A percentile compares a stretch with the other conserved stretches of the same genome.
Evolutionary conservation across 495 filamentous ascomycete genomes (phyloP).

Genomic region (Monascus purpureus): DNA sequence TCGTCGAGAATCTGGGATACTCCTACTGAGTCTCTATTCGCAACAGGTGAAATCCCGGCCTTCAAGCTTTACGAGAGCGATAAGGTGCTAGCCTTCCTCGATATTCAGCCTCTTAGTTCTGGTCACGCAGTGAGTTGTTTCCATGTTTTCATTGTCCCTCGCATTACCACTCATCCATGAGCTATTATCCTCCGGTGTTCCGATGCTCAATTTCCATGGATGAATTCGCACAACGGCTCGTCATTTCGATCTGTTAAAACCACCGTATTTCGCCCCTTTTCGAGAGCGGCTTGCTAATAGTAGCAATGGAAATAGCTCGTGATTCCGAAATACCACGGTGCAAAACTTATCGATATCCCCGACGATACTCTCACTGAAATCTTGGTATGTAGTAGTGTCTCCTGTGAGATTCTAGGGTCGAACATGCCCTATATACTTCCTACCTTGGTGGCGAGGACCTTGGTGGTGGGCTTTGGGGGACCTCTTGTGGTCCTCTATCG

Average conservation of each 20-base stretch:
- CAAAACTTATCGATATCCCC: conserved; percentile 83
- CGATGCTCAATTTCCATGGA: too few relatives aligned
- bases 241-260: too few relatives aligned
- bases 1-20: too few relatives aligned
- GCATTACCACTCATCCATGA: not conserved
- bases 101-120: conserved; percentile 75
- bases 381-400: conserved; percentile 39
- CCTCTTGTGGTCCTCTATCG: not conserved
- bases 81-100: conserved; percentile 90
- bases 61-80: conserved; percentile 92
- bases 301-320: conserved; percentile 49
- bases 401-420: not conserved
- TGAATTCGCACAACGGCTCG: too few relatives aligned
- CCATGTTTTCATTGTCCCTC: not conserved
- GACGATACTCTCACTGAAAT: conserved; percentile 78
- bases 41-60: conserved; percentile 76
- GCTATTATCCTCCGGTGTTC: not conserved
- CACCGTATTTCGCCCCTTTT: too few relatives aligned
- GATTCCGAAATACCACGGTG: conserved; percentile 92
- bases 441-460: conserved; percentile 6
- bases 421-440: not conserved
- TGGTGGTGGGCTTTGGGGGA: conserved; percentile 5
- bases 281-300: conserved; percentile 7
- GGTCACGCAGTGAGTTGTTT: conserved; percentile 58
- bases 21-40: too few relatives aligned